Evolutionary conservation across 352 stramenopile genomes (phyloP), one percentile per base, ranked within the genome.

Genomic region (Halophytophthora batemanensis): DNA sequence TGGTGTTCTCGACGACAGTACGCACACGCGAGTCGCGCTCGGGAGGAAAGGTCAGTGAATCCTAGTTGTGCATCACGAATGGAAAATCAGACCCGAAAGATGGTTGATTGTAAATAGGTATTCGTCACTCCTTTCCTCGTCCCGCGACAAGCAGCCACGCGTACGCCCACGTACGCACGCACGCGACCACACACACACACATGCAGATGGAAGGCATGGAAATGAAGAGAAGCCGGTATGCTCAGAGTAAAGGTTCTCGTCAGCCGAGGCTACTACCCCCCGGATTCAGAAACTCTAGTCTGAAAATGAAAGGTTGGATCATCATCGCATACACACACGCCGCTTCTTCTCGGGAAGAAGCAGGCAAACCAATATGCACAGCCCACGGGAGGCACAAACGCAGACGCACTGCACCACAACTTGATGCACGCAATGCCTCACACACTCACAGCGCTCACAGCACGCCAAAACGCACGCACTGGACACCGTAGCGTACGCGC

Each of bases 81-180:
- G 78, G 77, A 89, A 82, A 71, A 89, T 93, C 82, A 90, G 82
- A 85, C 82, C 82, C 82, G 82, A 93, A 93, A 93, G 82, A 93
- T 93, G 82, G 77, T 93, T 86, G 71, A 79, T 76, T 86, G 77
- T 68, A 64, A 63, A 84, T n/a, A 81, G 66, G 69, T 75, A 84
- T 66, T 90, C 82, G 86, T 92, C 82, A 90, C 42, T 58, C 76
- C 72, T 70, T 77, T 81, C 60, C 54, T 61, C 37, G 40, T 15
- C 2, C 22, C 21, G 0, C 19, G 19, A n/a, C n/a, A n/a, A n/a
- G n/a, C n/a, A n/a, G n/a, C n/a, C n/a, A n/a, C n/a, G n/a, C n/a
- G n/a, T n/a, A 44, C 23, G 14, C 43, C n/a, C 3, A 23, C 19
- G 59, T n/a, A 46, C 18, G 41, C 10, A 41, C n/a, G 51, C 36